A percentile compares a stretch with the other conserved stretches of the same genome.
These are phyloP conservation scores for Eucommia ulmoides DNA, from an alignment of 257 asterid genomes.

Conservation along the genomic window DNA sequence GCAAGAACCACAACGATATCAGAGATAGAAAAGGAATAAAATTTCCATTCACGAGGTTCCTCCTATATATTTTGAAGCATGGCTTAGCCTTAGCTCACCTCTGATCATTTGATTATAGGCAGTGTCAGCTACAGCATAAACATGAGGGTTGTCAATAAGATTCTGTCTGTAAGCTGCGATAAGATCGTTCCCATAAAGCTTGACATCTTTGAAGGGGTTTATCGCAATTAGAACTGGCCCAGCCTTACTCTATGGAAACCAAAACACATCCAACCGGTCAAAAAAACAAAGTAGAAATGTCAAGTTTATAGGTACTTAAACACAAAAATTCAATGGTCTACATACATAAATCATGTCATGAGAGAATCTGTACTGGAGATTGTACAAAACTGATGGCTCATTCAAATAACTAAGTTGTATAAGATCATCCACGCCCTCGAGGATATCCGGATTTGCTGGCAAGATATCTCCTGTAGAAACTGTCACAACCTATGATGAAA, in stretches of 20 bases:
- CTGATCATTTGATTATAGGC: conserved; percentile 73
- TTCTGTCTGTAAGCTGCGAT: conserved; percentile 56
- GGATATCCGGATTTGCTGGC: conserved; percentile 90
- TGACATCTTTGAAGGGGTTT: conserved; percentile 78
- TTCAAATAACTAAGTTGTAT: conserved; percentile 77
- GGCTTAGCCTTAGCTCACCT: conserved; percentile 32
- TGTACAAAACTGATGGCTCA: conserved; percentile 92
- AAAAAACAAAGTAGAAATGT: too few species aligned
- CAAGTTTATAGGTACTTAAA: too few species aligned
- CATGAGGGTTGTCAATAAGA: conserved; percentile 80
- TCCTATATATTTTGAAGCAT: conserved; percentile 15
- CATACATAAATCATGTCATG: conserved; percentile 70
- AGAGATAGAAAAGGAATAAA: conserved; percentile 9
- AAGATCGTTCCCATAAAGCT: conserved; percentile 49
- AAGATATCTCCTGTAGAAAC: conserved; percentile 44
- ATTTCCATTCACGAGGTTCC: background rate
- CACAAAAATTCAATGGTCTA: background rate
- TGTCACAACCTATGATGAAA: conserved; percentile 46
- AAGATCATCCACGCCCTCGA: conserved; percentile 87
- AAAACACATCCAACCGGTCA: too few species aligned
- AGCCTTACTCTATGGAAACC: conserved; percentile 67
- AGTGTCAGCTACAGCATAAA: conserved; percentile 58
- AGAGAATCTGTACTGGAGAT: conserved; percentile 55
- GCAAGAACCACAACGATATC: conserved; percentile 23
- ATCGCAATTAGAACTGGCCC: conserved; percentile 78